Conservation (phyloP, 2,329 filamentous ascomycete genomes). For the Bisporella sp. region DNA sequence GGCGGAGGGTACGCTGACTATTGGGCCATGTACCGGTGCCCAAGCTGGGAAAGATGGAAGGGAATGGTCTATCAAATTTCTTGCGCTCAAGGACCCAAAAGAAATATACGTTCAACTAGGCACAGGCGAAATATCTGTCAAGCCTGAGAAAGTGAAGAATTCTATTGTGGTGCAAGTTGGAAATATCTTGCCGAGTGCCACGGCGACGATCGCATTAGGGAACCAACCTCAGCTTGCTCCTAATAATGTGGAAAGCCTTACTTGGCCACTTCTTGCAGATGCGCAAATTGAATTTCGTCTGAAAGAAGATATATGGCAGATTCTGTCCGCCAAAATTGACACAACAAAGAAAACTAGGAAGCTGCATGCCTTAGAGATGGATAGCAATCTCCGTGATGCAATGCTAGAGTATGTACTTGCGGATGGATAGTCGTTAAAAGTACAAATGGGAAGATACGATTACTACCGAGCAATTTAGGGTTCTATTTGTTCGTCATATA, state of each 20-base stretch:
- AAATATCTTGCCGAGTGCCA: slow-evolving; percentile 1
- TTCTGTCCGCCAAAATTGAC: slow-evolving; percentile 11
- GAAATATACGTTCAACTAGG: neutral
- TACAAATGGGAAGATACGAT: no score
- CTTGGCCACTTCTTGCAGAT: slow-evolving; percentile 6
- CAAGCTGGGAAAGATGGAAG: neutral
- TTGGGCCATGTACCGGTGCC: slow-evolving; percentile 1
- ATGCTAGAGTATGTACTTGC: slow-evolving; percentile 5
- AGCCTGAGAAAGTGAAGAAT: slow-evolving; percentile 3
- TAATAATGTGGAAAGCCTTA: slow-evolving; percentile 3
- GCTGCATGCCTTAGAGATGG: slow-evolving; percentile 11
- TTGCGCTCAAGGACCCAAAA: neutral
- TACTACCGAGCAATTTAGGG: no score
- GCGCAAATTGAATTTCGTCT: slow-evolving; percentile 9
- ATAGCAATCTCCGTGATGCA: slow-evolving; percentile 3
- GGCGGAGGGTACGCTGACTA: slow-evolving; percentile 2
- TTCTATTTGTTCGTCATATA: no score
- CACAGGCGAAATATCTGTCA: slow-evolving; percentile 1
- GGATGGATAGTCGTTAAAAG: no score
- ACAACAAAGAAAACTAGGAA: slow-evolving; percentile 17
- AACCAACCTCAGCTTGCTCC: slow-evolving; percentile 5
- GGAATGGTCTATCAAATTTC: slow-evolving; percentile 6
- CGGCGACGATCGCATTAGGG: slow-evolving; percentile 7
- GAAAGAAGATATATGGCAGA: slow-evolving; percentile 17
- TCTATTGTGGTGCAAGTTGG: slow-evolving; percentile 3